Evolutionary conservation across 306 rosid species (phyloP).

Genomic region (Hylodesmum podocarpum): DNA sequence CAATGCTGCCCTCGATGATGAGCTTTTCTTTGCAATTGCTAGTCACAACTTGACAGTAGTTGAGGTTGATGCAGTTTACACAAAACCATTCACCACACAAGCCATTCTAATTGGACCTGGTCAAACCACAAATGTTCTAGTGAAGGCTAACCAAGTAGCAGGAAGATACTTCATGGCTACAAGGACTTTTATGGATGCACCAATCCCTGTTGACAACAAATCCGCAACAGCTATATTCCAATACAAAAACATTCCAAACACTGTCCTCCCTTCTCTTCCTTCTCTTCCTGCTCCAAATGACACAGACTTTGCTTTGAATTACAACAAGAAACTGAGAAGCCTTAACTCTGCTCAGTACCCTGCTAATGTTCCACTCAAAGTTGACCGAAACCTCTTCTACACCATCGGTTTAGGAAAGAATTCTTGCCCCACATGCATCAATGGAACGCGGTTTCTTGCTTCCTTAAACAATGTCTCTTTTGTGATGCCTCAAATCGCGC

Average conservation of each 20-base stretch:
- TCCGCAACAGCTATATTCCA: slow-evolving; percentile 79
- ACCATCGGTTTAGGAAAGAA: slow-evolving; percentile 69
- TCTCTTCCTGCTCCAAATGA: slow-evolving; percentile 62
- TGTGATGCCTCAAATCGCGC: slow-evolving; percentile 70
- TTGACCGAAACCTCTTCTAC: slow-evolving; percentile 68
- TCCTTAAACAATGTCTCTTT: slow-evolving; percentile 80
- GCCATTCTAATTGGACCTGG: slow-evolving; percentile 81
- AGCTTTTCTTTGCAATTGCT: slow-evolving; percentile 73
- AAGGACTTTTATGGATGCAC: slow-evolving; percentile 72
- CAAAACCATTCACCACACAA: slow-evolving; percentile 71
- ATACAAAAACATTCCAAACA: slow-evolving; percentile 67
- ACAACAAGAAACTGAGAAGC: slow-evolving; percentile 57
- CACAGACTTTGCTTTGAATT: slow-evolving; percentile 54
- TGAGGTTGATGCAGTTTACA: slow-evolving; percentile 90
- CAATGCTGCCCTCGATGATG: slow-evolving; percentile 53
- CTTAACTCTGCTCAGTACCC: slow-evolving; percentile 62
- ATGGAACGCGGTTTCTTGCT: slow-evolving; percentile 78
- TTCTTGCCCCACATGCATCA: slow-evolving; percentile 64
- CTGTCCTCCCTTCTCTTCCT: slow-evolving; percentile 69
- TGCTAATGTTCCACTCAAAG: slow-evolving; percentile 76
- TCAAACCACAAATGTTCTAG: slow-evolving; percentile 83
- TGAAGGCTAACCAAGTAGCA: slow-evolving; percentile 59
- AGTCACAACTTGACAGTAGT: slow-evolving; percentile 82
- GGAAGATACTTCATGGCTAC: slow-evolving; percentile 72
- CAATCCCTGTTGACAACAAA: slow-evolving; percentile 67